Evolutionary conservation across 75 land plant species (phyloP), one percentile per base, ranked within the genome.

Genomic region (Larix kaempferi): DNA sequence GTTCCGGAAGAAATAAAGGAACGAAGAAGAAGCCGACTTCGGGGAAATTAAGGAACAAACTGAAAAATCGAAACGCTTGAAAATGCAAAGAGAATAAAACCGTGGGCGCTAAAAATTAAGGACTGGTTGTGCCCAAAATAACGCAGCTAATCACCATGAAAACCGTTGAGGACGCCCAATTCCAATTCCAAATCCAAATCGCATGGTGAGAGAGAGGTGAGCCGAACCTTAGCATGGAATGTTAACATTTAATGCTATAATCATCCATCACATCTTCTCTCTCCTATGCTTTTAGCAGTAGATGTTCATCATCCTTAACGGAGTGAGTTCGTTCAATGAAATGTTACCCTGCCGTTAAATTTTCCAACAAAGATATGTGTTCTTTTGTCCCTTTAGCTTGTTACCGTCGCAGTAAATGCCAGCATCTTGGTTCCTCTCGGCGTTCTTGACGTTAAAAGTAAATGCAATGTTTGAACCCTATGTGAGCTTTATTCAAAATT

Each of bases 191-290:
- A 8, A 49, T 49, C 54, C 65, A 62, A 62, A 15, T 62, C 29
- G 15, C 27, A 69, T n/a, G 54, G 73, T 37, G 52, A 44, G 73
- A 69, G 52, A 44, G 23, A 33, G 39, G 37, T 2, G 52, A 69
- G 52, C 52, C 73, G 49, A 69, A 69, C 3, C 73, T 69, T 41
- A 39, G 73, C 73, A 69, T 69, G 39, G 41, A 69, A 39, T 69
- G 73, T 37, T 21, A 41, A 49, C 54, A 49, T 49, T 49, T 49
- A 49, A 49, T 49, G 54, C 54, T 49, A 49, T 49, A 49, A 49
- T 49, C 54, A 49, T 49, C 54, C 11, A 23, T 25, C 29, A 7
- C 73, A 19, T 41, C 41, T 3, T 69, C 52, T 69, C 73, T 69
- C 23, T n/a, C 54, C 54, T 8, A 8, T 49, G 54, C 11, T 8